Conservation (phyloP, 768 basidiomycete species). For the Tremella mesenterica region DNA sequence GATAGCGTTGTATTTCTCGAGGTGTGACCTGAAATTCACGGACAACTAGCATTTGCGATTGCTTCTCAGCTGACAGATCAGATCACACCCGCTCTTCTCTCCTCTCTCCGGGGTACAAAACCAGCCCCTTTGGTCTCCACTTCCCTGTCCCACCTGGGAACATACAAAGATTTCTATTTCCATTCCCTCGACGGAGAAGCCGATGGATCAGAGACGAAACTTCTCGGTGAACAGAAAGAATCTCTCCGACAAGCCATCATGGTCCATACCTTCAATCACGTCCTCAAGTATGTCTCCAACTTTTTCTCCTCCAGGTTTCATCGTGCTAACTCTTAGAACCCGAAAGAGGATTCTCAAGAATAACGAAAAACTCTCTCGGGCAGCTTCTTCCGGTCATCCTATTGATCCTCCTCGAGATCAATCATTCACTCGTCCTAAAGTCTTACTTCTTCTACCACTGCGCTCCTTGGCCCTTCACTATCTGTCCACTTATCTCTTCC, state of each 20-base stretch:
- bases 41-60: no score
- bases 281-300: slow-evolving; percentile 59
- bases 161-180: slow-evolving; percentile 68
- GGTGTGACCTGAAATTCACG: no score
- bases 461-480: slow-evolving; percentile 78
- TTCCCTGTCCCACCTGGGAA: slow-evolving; percentile 52
- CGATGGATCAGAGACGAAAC: slow-evolving; percentile 31
- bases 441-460: slow-evolving; percentile 86
- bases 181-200: slow-evolving; percentile 57
- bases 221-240: slow-evolving; percentile 49
- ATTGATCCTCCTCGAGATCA: slow-evolving; percentile 69
- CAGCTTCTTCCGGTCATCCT: slow-evolving; percentile 45
- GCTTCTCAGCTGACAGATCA: slow-evolving; percentile 5
- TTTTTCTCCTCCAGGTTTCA: background rate
- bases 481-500: slow-evolving; percentile 67
- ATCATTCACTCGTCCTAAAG: slow-evolving; percentile 92
- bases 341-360: slow-evolving; percentile 83
- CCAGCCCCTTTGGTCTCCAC: slow-evolving; percentile 45
- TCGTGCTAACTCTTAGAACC: slow-evolving; percentile 54
- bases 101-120: slow-evolving; percentile 50
- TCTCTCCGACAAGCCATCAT: slow-evolving; percentile 60
- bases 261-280: slow-evolving; percentile 78
- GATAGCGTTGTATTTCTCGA: no score
- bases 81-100: slow-evolving; percentile 47
- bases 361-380: slow-evolving; percentile 78